Conservation (phyloP, 1,139 yeast species). For the Blastobotrys arbuscula region DNA sequence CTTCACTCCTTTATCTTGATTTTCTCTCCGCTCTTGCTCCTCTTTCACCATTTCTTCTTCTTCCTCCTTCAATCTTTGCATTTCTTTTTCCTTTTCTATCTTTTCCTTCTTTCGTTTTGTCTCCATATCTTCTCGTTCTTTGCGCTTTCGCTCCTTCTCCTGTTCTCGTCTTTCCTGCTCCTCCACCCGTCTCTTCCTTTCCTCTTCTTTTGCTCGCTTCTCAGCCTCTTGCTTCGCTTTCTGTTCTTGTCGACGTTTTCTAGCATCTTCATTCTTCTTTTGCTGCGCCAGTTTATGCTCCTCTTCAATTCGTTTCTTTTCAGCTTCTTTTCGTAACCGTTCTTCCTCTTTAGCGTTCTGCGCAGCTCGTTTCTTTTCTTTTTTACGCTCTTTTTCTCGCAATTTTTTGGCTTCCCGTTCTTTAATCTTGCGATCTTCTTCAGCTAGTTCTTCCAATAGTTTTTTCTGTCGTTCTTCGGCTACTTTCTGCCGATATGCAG, state of each 20-base stretch:
- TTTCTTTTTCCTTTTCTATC: constrained; percentile 36
- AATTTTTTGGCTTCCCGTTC: constrained; percentile 68
- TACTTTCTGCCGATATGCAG: constrained; percentile 66
- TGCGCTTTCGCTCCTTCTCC: constrained; percentile 40
- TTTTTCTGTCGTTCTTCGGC: constrained; percentile 69
- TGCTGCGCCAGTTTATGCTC: constrained; percentile 41
- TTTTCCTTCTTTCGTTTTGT: constrained; percentile 40
- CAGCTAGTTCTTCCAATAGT: constrained; percentile 73
- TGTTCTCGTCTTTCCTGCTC: constrained; percentile 44
- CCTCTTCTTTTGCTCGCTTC: constrained; percentile 33
- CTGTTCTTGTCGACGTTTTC: constrained; percentile 46
- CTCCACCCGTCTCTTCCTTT: constrained; percentile 30
- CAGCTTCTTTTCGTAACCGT: constrained; percentile 53
- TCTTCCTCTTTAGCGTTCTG: constrained; percentile 77
- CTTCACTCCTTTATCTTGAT: constrained; percentile 1
- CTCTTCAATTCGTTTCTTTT: constrained; percentile 46
- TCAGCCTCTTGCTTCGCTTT: constrained; percentile 45
- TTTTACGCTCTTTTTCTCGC: constrained; percentile 68
- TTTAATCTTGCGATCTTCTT: constrained; percentile 62
- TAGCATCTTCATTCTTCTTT: constrained; percentile 51
- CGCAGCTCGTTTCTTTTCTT: constrained; percentile 67
- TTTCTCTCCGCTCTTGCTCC: constrained; percentile 16
- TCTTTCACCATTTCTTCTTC: constrained; percentile 15
- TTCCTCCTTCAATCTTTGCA: constrained; percentile 27
- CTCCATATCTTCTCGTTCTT: constrained; percentile 38